Evolutionary conservation across 768 basidiomycete species (phyloP), one percentile per base, ranked within the genome.

Genomic region (Melanogaster broomeanus): DNA sequence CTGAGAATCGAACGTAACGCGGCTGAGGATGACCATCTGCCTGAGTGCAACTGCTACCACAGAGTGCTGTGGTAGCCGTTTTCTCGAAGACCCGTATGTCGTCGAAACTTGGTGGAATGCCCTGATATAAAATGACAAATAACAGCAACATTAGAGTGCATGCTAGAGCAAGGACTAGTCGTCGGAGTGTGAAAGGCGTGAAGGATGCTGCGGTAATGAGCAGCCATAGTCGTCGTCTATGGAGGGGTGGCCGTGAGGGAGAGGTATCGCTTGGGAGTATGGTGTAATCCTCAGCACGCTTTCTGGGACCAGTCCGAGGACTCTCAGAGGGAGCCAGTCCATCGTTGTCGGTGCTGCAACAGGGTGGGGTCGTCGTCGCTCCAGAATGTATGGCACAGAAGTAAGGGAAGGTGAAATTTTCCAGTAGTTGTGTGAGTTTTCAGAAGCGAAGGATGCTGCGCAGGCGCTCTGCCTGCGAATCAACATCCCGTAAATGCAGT

Each of bases 1-100:
- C 74, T 1, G 80, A 77, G 55, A 83, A 84, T 24, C 75, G 61
- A 27, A 85, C 55, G 52, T 77, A 84, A 41, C 63, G 63, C 9
- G 44, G 38, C 16, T n/a, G n/a, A n/a, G 57, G 61, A 50, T 21
- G 56, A 18, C 18, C 45, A 16, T 47, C 9, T 1, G 38, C 4
- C 12, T n/a, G 38, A 0, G 56, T 59, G n/a, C 37, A 51, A 42
- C 3, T n/a, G 62, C 52, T 0, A 55, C 61, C 11, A 64, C 37
- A 37, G 71, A 57, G 51, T 78, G 74, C 28, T 78, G 76, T 0
- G 77, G 74, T 0, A 77, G 67, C 6, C 52, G n/a, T 55, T 7
- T 61, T 56, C 51, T 77, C 73, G 28, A 65, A 75, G 1, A 37
- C 27, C 0, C 74, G 65, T 6, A 76, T 62, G 48, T 74, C 70